Percentiles rank a stretch among this genome's conserved stretches.
Conservation (phyloP, 2,329 filamentous ascomycete species). For the Trichophyton verrucosum region DNA sequence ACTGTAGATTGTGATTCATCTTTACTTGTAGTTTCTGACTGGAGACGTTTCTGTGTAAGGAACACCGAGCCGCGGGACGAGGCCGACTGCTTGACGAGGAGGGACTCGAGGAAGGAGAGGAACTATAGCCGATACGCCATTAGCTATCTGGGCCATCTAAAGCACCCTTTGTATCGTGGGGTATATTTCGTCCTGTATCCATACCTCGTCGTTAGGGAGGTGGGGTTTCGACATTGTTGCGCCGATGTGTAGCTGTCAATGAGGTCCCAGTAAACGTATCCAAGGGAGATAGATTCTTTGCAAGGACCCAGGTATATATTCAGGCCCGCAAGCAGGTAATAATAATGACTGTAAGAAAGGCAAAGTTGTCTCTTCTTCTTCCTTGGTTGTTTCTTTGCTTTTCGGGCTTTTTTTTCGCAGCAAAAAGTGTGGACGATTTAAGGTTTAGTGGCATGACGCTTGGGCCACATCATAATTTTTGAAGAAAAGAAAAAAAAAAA, state of each 20-base stretch:
- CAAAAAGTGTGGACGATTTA: conserved; percentile 2
- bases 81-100: conserved; percentile 30
- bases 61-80: conserved; percentile 32
- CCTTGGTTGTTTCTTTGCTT: not conserved
- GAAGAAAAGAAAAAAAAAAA: not conserved
- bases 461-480: conserved; percentile 11
- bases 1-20: conserved; percentile 41
- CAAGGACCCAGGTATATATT: not conserved
- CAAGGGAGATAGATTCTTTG: not conserved
- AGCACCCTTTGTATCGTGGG: not conserved
- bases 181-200: conserved; percentile 6
- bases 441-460: conserved; percentile 10
- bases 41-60: conserved; percentile 33
- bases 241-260: not conserved
- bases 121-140: conserved; percentile 23
- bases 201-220: conserved; percentile 33
- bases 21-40: conserved; percentile 25
- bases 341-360: not conserved
- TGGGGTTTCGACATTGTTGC: conserved; percentile 15
- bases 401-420: not conserved
- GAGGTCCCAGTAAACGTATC: not conserved
- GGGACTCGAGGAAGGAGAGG: conserved; percentile 29
- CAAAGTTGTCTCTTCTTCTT: not conserved
- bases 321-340: not conserved
- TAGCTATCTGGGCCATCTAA: not conserved